Base-by-base conservation (phyloP, 495 filamentous ascomycete species). In the Aspergillus bertholletiae region DNA sequence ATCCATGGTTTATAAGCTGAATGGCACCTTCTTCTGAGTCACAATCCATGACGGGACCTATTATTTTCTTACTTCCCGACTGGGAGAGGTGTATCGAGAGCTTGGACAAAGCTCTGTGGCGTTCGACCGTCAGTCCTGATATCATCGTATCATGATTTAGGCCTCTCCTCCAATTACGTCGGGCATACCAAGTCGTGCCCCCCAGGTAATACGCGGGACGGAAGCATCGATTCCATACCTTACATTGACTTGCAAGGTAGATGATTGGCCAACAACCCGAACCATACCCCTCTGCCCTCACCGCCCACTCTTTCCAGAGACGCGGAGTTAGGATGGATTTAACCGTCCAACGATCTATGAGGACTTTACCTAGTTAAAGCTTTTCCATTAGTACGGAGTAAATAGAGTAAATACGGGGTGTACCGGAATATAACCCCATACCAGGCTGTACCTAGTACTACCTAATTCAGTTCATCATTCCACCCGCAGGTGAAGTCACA, bases 291-390 rank as follows among this genome's bases (percentile, higher is more conserved):
- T 52, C 49, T 39, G 27, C 20, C 30, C 49, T 45, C 49, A 44
- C 39, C 49, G 35, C 49, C 49, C 49, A 15, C 22, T 9, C 4
- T 17, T 17, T n/a, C 15, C 28, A 30, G 22, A n/a, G n/a, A n/a
- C n/a, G n/a, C 49, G 49, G 49, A 52, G 49, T 52, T 52, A 52
- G 49, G 49, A 52, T 27, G 49, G 49, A 52, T 27, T 52, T 52
- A 52, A 45, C 26, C n/a, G n/a, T n/a, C n/a, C n/a, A n/a, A n/a
- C n/a, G n/a, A n/a, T n/a, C n/a, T n/a, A n/a, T n/a, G n/a, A n/a
- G n/a, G n/a, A n/a, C n/a, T n/a, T n/a, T n/a, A n/a, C n/a, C n/a
- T n/a, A n/a, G n/a, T 22, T 27, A 12, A 12, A 37, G 11, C 34
- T 37, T 37, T 37, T 37, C 34, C n/a, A 28, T 28, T 5, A 28